Base-by-base conservation (phyloP, 768 basidiomycete species). In the Leucocoprinus birnbaumii region DNA sequence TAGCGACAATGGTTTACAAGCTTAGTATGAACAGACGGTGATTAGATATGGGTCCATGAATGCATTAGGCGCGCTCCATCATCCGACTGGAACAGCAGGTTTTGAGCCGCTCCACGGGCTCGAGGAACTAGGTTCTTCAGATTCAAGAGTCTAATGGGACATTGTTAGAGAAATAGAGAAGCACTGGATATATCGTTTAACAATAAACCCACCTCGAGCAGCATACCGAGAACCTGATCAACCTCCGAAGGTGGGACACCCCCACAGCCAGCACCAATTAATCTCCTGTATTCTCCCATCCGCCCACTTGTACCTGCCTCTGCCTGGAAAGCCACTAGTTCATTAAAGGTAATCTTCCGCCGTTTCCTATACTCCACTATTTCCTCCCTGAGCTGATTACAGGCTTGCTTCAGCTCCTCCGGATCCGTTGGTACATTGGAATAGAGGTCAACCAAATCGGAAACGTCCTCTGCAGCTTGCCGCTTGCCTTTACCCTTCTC, bases 261-360 rank as follows among this genome's bases (percentile, higher is more conserved):
- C 21, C 93, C 93, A 71, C 92, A 96, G 0, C 92, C 94, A 14
- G 92, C 86, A 27, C 89, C 87, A 62, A 99, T 94, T 49, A 99
- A 69, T 58, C 87, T 78, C 61, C 94, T 76, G 68, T 98, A 99
- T 60, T 95, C 89, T 3, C 81, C 78, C 85, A 98, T 95, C 58
- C 86, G 79, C 38, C 90, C 91, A 26, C 88, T 85, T 0, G 94
- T 97, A 3, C 95, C 95, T 0, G 90, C 86, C 69, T 95, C 92
- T 18, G 91, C 88, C 66, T 94, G 90, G 70, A 90, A 87, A 26
- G 77, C 80, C 10, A 89, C 89, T 60, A 91, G 76, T 55, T 84
- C 82, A 47, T 88, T 86, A 61, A 97, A 93, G 57, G 84, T 75
- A 11, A 76, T 77, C 61, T 83, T 82, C 65, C 94, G 81, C 59